Evolutionary conservation across 257 asterid species (phyloP), one percentile per base, ranked within the genome.

Genomic region (Leonotis leonurus): DNA sequence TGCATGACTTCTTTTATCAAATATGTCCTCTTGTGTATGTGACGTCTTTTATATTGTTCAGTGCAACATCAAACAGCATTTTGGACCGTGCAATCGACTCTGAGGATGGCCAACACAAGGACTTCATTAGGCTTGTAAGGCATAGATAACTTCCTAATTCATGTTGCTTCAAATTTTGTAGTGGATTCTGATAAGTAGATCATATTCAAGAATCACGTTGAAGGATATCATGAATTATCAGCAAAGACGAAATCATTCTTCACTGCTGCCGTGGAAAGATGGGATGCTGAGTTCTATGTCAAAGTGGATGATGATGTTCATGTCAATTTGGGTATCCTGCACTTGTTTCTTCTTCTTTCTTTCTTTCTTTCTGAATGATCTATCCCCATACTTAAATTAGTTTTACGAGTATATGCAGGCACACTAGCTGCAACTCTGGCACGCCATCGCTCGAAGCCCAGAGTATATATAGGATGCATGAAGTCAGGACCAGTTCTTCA

Each of bases 251-350:
- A 89, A 72, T 70, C 87, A 21, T 89, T 84, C 78, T 84, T 86
- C 56, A 40, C 84, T 18, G 80, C 87, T 56, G 92, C 91, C 25
- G 86, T 82, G 13, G 76, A 78, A 56, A 71, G 56, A 67, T 89
- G 95, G 95, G 91, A 84, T 65, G 95, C 97, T 43, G 91, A 86
- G 13, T 89, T 79, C 72, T 89, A 77, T 45, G 83, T 86, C 57
- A 89, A 88, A 55, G 90, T 88, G 53, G 96, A 89, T 37, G 96
- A 89, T 36, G 95, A 86, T 69, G 94, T 89, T 64, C 97, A 89
- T 56, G 97, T 86, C 50, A 89, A 89, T 70, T 80, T 86, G 40
- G 95, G 97, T 89, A 80, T 1, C 12, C 7, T 27, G 2, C 1
- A 14, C 45, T 36, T 20, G 20, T 33, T 41, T 54, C 59, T 22